Evolutionary conservation across 768 basidiomycete genomes (phyloP).

Genomic region (Kockovaella imperatae): DNA sequence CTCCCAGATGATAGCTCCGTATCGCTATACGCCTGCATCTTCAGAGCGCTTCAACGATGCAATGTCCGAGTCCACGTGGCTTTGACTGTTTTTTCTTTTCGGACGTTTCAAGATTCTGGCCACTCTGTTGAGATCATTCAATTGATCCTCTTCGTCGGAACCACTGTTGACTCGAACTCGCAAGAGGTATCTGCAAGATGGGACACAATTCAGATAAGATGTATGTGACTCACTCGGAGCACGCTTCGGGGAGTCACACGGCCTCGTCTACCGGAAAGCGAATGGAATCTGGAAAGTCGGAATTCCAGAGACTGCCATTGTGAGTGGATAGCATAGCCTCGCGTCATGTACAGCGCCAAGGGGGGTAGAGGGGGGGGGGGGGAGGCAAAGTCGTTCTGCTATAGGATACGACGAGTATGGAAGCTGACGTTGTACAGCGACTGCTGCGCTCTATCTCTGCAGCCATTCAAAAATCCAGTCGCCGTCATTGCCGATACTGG

Average conservation of each 20-base stretch:
- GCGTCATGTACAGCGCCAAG: neutral
- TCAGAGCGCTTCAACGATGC: too few species aligned
- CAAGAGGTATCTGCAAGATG: too few species aligned
- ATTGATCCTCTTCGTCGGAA: too few species aligned
- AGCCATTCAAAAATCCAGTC: constrained; percentile 81
- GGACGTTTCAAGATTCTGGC: too few species aligned
- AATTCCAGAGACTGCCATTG: constrained; percentile 42
- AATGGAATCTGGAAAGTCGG: constrained; percentile 27
- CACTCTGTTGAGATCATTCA: too few species aligned
- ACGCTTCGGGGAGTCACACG: constrained; percentile 38
- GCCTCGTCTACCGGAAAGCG: constrained; percentile 39
- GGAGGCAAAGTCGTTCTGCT: neutral
- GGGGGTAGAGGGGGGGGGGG: too few species aligned
- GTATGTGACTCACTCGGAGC: constrained; percentile 45
- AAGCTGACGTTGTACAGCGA: constrained; percentile 48
- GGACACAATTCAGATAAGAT: constrained; percentile 44
- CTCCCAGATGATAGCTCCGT: too few species aligned
- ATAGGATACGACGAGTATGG: neutral
- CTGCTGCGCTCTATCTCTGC: constrained; percentile 83
- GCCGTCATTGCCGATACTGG: constrained; percentile 51
- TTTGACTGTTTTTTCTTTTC: too few species aligned
- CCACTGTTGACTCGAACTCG: too few species aligned
- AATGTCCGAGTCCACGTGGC: too few species aligned
- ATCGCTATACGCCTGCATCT: too few species aligned
- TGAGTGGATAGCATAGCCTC: constrained; percentile 9